These are phyloP conservation scores for Leptodermis oblonga DNA, from an alignment of 257 asterid genomes.

Conservation along the genomic window DNA sequence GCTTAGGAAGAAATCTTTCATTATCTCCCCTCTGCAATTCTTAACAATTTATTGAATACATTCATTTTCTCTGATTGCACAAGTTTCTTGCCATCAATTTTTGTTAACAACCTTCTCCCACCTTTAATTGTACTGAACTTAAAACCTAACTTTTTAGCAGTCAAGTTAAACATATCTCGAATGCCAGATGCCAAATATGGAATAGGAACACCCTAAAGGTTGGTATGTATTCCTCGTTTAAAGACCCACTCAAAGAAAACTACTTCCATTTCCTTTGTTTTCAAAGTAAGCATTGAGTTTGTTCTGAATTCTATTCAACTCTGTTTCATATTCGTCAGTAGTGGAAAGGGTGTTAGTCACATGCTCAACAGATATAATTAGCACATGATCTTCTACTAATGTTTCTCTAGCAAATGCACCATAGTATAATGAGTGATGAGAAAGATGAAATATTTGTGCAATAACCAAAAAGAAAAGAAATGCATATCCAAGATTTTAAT, in stretches of 20 bases:
- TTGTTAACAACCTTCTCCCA: too few relatives aligned
- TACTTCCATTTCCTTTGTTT: constrained; percentile 64
- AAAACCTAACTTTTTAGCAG: constrained; percentile 87
- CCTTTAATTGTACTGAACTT: constrained; percentile 54
- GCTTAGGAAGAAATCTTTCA: too few relatives aligned
- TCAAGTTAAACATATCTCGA: constrained; percentile 70
- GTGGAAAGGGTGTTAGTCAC: constrained; percentile 68
- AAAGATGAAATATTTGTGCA: too few relatives aligned
- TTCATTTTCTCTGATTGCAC: too few relatives aligned
- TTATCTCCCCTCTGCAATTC: too few relatives aligned
- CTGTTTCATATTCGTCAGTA: constrained; percentile 65
- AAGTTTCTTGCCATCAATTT: too few relatives aligned
- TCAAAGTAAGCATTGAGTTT: constrained; percentile 71
- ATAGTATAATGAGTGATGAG: too few relatives aligned
- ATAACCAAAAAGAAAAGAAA: too few relatives aligned
- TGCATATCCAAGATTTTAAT: too few relatives aligned
- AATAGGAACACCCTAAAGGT: constrained; percentile 92
- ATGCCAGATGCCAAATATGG: constrained; percentile 69
- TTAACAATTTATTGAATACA: too few relatives aligned
- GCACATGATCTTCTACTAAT: constrained; percentile 75
- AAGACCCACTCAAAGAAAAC: constrained; percentile 93
- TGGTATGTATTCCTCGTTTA: constrained; percentile 80
- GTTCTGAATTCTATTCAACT: constrained; percentile 46
- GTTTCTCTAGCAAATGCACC: constrained; percentile 96
- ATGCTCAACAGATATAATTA: constrained; percentile 85